Evolutionary conservation across 2,329 filamentous ascomycete genomes (phyloP), one percentile per base, ranked within the genome.

Genomic region (Neofusicoccum kwambonambiense): DNA sequence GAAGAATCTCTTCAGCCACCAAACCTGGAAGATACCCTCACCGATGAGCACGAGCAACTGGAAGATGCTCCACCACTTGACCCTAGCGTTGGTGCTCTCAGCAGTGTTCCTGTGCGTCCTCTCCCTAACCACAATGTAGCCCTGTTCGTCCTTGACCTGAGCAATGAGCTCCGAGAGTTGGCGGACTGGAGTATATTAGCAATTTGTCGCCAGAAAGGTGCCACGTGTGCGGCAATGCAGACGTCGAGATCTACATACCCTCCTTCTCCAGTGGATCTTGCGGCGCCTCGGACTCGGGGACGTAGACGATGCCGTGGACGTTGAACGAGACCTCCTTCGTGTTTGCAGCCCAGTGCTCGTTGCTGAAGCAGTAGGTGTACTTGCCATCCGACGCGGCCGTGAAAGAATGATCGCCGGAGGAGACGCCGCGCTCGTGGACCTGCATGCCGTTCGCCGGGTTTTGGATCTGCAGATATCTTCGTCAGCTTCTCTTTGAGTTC

Each of bases 11-110:
- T 96, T 95, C 77, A 99, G 81, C 93, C 95, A 99, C 94, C 95
- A 99, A 70, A 99, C 94, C 83, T 99, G 95, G 84, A 99, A 99
- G 70, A 97, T 83, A 67, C 93, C 95, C 83, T 98, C 92, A 73
- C 90, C 93, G 70, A 96, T 84, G 68, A 99, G 86, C 58, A 98
- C 89, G 64, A 88, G 86, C 69, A 99, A 88, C 80, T 99, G 93
- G 80, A 98, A 98, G 72, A 98, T 86, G 79, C 95, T 97, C 95
- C 95, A 99, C 95, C 95, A 99, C 84, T 99, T 99, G 77, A 99
- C 95, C 70, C 95, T 87, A 71, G 88, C 87, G 80, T 99, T 99
- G 74, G 95, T 99, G 86, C 93, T 97, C 84, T 99, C 95, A 69
- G 95, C 95, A 9, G 95, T 99, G 83, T 99, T 99, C 77, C 95